Conservation (phyloP, 305 asterid genomes). For the Fraxinus ornus region DNA sequence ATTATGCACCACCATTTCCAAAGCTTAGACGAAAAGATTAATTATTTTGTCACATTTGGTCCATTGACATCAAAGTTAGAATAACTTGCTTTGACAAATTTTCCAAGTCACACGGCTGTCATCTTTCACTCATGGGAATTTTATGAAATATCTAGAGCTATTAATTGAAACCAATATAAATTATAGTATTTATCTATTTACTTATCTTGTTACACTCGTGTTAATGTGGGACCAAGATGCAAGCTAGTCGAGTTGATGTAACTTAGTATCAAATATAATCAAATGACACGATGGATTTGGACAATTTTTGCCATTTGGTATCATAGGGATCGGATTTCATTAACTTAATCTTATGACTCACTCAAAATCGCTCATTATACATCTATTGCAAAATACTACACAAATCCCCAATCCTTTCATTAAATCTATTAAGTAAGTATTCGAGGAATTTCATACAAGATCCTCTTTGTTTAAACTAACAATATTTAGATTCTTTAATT, state of each 20-base stretch:
- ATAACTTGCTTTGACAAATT: neutral
- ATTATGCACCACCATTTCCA: conserved; percentile 41
- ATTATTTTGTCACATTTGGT: conserved; percentile 1
- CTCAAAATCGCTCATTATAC: conserved; percentile 15
- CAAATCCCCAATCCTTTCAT: neutral
- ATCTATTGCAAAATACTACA: neutral
- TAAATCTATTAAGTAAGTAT: too few species aligned
- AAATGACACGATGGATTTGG: neutral
- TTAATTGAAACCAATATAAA: neutral
- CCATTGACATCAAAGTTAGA: neutral
- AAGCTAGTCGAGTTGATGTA: neutral
- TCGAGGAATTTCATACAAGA: neutral
- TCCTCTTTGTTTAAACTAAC: neutral
- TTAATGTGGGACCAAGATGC: neutral
- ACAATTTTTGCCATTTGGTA: conserved; percentile 1
- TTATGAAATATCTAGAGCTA: neutral
- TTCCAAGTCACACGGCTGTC: neutral
- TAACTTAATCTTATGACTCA: conserved; percentile 16
- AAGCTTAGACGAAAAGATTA: conserved; percentile 17
- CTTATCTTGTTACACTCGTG: neutral
- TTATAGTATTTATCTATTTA: neutral
- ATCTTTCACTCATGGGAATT: neutral
- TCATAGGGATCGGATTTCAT: conserved; percentile 23
- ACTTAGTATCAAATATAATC: neutral
- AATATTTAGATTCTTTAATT: too few species aligned